Percentiles rank a stretch among this genome's conserved stretches.
These are phyloP conservation scores for Diversispora eburnea DNA, from an alignment of 192 early-diverging fungal species.

Conservation along the genomic window DNA sequence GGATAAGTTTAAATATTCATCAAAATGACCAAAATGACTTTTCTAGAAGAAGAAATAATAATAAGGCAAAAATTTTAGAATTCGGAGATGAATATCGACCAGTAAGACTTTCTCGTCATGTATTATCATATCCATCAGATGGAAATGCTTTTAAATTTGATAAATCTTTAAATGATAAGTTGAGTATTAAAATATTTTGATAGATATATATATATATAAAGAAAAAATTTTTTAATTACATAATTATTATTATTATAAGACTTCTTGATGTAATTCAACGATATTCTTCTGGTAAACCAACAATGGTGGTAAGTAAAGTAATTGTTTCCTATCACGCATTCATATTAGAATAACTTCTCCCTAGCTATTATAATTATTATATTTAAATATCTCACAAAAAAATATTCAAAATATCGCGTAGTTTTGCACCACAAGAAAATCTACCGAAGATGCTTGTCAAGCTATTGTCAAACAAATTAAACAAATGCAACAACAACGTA, in stretches of 20 bases:
- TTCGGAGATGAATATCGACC: slow-evolving; percentile 73
- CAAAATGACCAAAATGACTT: not conserved
- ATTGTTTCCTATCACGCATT: not conserved
- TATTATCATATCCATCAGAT: slow-evolving; percentile 42
- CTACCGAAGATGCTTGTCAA: slow-evolving; percentile 36
- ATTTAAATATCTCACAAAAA: not conserved
- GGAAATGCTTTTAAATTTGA: slow-evolving; percentile 56
- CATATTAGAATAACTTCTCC: not conserved
- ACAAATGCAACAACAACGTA: slow-evolving; percentile 1
- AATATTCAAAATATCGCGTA: slow-evolving; percentile 10
- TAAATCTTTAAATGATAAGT: slow-evolving; percentile 51
- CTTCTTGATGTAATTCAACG: slow-evolving; percentile 37
- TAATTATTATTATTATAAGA: slow-evolving; percentile 10
- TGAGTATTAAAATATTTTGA: not conserved
- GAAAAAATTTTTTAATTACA: no score
- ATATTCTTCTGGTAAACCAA: slow-evolving; percentile 33
- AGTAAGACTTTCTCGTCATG: slow-evolving; percentile 52
- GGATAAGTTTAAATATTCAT: slow-evolving; percentile 37
- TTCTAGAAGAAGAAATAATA: not conserved
- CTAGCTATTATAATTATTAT: not conserved
- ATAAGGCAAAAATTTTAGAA: slow-evolving; percentile 25
- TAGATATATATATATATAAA: not conserved
- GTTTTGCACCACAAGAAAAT: slow-evolving; percentile 43
- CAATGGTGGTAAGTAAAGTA: slow-evolving; percentile 36
- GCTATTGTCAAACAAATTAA: slow-evolving; percentile 34